phyloP scores from a whole-genome alignment of 768 basidiomycete species.

The Leccinum fibrillosum region DNA sequence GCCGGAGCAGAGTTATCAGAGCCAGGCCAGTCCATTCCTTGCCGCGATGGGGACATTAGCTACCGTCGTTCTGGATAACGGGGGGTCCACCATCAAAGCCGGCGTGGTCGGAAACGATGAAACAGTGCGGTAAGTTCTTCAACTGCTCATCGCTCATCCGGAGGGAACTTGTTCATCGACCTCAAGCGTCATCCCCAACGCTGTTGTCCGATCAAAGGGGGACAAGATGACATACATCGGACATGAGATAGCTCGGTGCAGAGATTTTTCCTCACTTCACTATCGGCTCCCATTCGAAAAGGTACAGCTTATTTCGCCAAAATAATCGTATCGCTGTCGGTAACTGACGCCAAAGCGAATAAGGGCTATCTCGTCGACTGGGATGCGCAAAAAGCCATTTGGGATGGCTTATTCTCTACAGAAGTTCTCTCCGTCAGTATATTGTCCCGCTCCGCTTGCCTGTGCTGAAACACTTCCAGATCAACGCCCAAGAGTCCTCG shows the following conservation, averaged over 20 bases:
- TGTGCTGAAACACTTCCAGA: constrained; percentile 38
- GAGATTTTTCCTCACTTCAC: constrained; percentile 75
- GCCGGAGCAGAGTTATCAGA: background rate
- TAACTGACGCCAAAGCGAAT: constrained; percentile 19
- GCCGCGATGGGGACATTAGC: constrained; percentile 16
- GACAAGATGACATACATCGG: constrained; percentile 83
- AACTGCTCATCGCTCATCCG: background rate
- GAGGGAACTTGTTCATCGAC: constrained; percentile 1
- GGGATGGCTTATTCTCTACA: constrained; percentile 85
- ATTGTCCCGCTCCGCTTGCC: background rate
- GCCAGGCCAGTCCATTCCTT: background rate
- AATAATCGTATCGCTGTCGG: background rate
- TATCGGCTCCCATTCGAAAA: constrained; percentile 88
- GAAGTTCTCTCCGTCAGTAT: constrained; percentile 59
- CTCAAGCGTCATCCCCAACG: constrained; percentile 70
- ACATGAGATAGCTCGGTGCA: constrained; percentile 76
- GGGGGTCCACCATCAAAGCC: constrained; percentile 78
- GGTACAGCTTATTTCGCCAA: constrained; percentile 38
- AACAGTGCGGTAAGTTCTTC: constrained; percentile 22
- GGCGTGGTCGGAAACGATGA: constrained; percentile 44
- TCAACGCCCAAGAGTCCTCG: constrained; percentile 68
- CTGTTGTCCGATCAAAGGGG: constrained; percentile 79
- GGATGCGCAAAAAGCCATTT: constrained; percentile 92
- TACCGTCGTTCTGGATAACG: constrained; percentile 82
- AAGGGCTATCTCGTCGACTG: constrained; percentile 93